Base-by-base conservation (phyloP, 345 rosid genomes). In the Cochlearia excelsa region DNA sequence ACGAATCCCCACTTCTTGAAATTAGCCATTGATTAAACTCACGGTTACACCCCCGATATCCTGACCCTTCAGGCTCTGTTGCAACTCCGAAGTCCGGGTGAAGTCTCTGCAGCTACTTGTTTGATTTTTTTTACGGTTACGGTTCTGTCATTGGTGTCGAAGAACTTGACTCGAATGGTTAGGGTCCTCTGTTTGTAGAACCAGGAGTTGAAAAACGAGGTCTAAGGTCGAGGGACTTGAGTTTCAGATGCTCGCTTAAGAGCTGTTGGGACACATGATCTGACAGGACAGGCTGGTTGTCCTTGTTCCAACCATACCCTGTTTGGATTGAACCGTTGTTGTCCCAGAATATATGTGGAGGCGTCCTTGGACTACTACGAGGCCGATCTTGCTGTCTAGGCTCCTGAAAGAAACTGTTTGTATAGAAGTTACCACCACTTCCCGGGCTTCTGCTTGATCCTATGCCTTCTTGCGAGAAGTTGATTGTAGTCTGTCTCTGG, bases 201-300 rank as follows among this genome's bases (percentile, higher is more conserved):
- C 79, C 74, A 42, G 63, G 82, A 66, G 71, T 58, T 61, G 79
- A 59, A 29, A 57, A 72, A 66, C 75, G 68, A 30, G 81, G 74
- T 54, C 75, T 80, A 59, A 86, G 72, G 63, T 84, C 81, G 47
- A 80, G 61, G 55, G 81, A 66, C 59, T 80, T 83, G 52, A 76
- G 64, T 74, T 80, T 80, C 46, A 72, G 73, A 66, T 70, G 87
- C 67, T 81, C 90, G 29, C 84, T 78, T 56, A 78, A 65, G 46
- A 83, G 75, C 78, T 83, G 87, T 61, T 80, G 80, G 46, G 87
- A 80, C 26, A 84, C 87, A 54, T 77, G 87, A 67, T 82, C 87
- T 52, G 83, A 82, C 49, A 82, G 70, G 37, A 74, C 74, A 34
- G 80, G 76, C 60, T 71, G 87, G 46, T 69, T 77, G 50, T 84